Conservation (phyloP, 495 filamentous ascomycete genomes). For the Aspergillus ellipticus region DNA sequence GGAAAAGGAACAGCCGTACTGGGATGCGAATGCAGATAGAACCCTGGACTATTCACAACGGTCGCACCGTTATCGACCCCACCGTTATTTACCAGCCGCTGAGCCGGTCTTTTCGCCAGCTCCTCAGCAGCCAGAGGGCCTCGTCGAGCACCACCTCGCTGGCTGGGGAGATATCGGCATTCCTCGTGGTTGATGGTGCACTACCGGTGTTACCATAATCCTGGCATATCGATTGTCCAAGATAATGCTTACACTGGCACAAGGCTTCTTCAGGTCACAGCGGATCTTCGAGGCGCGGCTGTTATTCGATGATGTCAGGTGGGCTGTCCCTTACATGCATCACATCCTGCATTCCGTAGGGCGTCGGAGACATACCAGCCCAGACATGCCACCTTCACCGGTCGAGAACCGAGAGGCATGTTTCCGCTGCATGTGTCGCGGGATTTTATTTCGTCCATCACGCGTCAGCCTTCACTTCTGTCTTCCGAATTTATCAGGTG, state of each 20-base stretch:
- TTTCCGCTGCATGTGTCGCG: too few relatives aligned
- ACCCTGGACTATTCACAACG: neutral
- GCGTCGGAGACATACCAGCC: conserved; percentile 38
- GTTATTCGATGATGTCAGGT: conserved; percentile 12
- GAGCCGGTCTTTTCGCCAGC: conserved; percentile 14
- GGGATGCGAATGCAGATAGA: neutral
- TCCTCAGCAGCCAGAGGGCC: conserved; percentile 7
- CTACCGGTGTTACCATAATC: conserved; percentile 15
- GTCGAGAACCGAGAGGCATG: conserved; percentile 26
- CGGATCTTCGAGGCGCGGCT: conserved; percentile 50
- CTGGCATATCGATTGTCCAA: neutral
- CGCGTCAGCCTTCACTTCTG: too few relatives aligned
- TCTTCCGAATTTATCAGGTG: too few relatives aligned
- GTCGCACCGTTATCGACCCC: neutral
- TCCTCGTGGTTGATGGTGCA: conserved; percentile 39
- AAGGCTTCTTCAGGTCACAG: conserved; percentile 48
- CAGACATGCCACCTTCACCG: conserved; percentile 53
- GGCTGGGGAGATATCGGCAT: conserved; percentile 48
- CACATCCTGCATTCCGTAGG: too few relatives aligned
- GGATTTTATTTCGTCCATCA: too few relatives aligned
- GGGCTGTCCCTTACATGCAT: conserved; percentile 7
- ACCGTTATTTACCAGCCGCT: neutral
- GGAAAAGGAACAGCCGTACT: neutral
- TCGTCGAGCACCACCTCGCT: conserved; percentile 44
- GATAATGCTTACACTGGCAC: conserved; percentile 39